Evolutionary conservation across 257 asterid genomes (phyloP), one percentile per base, ranked within the genome.

Genomic region (Haberlea rhodopensis): DNA sequence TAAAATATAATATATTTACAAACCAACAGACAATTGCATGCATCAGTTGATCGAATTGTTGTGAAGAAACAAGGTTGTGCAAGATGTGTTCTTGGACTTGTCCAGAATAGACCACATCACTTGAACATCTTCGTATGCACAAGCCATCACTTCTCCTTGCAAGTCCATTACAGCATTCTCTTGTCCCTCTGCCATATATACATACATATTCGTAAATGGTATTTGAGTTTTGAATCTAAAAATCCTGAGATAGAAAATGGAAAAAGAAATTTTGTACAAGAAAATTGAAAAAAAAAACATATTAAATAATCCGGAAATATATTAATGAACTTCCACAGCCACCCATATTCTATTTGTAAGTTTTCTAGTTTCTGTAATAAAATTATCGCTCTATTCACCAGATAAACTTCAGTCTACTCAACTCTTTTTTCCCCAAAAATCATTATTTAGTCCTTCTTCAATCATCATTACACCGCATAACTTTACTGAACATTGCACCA

Each of bases 31-130:
- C 51, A 65, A 55, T 34, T 52, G 34, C 26, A 24, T 3, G 19
- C 5, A 5, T 29, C 26, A 37, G 15, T n/a, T 5, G 6, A 61
- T 43, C 45, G 59, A 11, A 45, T 40, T 48, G 56, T 69, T 51
- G 5, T 40, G 48, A 75, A 63, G 69, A 58, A 59, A 69, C 65
- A 26, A 73, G 62, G 62, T 40, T 3, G 53, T 43, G 74, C 85
- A 81, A 46, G 78, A 74, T 54, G 66, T 72, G 63, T 81, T 54
- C 75, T 80, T 82, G 62, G 89, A 75, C 79, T 88, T 84, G 75
- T 88, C 96, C 69, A 88, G 77, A 51, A 88, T 88, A 7, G 95
- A 86, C 96, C 96, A 88, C 96, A 88, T 88, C 16, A 88, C 95
- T 27, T 85, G 96, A 15, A 86, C 96, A 78, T 88, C 96, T 43